Conservation (phyloP, 768 basidiomycete genomes). For the Brasilioporus rufonigricans region DNA sequence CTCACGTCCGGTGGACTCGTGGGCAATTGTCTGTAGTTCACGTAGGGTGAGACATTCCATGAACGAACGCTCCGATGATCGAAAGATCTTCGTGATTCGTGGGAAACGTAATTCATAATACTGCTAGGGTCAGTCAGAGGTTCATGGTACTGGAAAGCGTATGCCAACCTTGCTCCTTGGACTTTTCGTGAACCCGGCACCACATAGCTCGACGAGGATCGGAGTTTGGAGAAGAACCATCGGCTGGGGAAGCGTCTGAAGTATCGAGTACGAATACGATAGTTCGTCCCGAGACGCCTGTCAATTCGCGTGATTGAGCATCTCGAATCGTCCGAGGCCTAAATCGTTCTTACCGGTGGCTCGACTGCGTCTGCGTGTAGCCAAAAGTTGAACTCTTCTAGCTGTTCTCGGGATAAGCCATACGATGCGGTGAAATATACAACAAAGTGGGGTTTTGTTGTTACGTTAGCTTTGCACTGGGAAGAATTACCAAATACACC, state of each 20-base stretch:
- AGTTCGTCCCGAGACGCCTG: conserved; percentile 29
- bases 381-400: conserved; percentile 72
- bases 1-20: conserved; percentile 53
- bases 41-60: conserved; percentile 48
- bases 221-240: conserved; percentile 57
- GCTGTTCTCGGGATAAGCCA: conserved; percentile 60
- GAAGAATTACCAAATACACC: conserved; percentile 59
- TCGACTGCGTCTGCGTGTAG: conserved; percentile 37
- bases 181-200: conserved; percentile 82
- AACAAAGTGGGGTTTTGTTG: conserved; percentile 57
- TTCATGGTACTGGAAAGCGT: not conserved
- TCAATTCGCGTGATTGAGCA: not conserved
- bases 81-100: conserved; percentile 67
- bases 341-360: conserved; percentile 12
- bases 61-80: conserved; percentile 64
- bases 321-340: not conserved
- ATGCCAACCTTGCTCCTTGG: conserved; percentile 49
- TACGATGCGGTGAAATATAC: conserved; percentile 77
- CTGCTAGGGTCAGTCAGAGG: conserved; percentile 35
- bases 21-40: conserved; percentile 54
- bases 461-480: conserved; percentile 39
- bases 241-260: conserved; percentile 49
- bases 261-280: conserved; percentile 56
- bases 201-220: conserved; percentile 68
- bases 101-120: conserved; percentile 86